Evolutionary conservation across 1,284 basidiomycete genomes (phyloP).

Genomic region (Anthracocystis panici-leucophaei): DNA sequence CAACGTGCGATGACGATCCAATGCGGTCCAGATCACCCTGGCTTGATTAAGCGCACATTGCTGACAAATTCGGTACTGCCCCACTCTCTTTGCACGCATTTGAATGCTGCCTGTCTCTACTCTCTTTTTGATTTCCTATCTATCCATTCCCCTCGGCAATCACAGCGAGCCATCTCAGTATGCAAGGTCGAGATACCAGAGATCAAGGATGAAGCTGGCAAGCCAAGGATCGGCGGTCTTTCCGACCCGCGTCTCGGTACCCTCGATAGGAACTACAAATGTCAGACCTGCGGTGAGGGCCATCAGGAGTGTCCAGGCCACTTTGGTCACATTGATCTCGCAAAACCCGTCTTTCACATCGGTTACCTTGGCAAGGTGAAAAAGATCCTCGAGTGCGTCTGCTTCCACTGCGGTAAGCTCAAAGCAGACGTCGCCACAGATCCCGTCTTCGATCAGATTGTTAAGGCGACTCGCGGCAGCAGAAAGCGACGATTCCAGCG

Average conservation of each 20-base stretch:
- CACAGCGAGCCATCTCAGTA: slow-evolving; percentile 91
- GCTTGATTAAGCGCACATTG: slow-evolving; percentile 5
- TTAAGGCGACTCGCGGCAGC: slow-evolving; percentile 60
- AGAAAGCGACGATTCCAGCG: slow-evolving; percentile 65
- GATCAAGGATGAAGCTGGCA: slow-evolving; percentile 90
- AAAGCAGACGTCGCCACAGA: slow-evolving; percentile 79
- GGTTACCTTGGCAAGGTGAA: slow-evolving; percentile 99
- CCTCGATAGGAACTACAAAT: slow-evolving; percentile 99
- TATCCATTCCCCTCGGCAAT: slow-evolving; percentile 1
- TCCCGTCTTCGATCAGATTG: slow-evolving; percentile 63
- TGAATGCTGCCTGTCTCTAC: background rate
- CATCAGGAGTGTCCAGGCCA: slow-evolving; percentile 80
- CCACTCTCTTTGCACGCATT: background rate
- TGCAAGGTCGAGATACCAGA: slow-evolving; percentile 98
- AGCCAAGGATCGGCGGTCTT: slow-evolving; percentile 89
- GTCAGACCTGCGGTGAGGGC: slow-evolving; percentile 94
- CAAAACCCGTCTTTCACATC: slow-evolving; percentile 93
- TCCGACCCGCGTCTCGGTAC: slow-evolving; percentile 98
- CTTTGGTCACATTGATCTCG: slow-evolving; percentile 98
- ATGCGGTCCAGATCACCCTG: slow-evolving; percentile 19
- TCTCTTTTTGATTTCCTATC: slow-evolving; percentile 5
- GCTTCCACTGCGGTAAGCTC: slow-evolving; percentile 97
- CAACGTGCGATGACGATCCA: background rate
- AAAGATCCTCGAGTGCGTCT: slow-evolving; percentile 98
- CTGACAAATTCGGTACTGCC: slow-evolving; percentile 19